Base-by-base conservation (phyloP, 495 filamentous ascomycete species). In the Letharia columbiana region DNA sequence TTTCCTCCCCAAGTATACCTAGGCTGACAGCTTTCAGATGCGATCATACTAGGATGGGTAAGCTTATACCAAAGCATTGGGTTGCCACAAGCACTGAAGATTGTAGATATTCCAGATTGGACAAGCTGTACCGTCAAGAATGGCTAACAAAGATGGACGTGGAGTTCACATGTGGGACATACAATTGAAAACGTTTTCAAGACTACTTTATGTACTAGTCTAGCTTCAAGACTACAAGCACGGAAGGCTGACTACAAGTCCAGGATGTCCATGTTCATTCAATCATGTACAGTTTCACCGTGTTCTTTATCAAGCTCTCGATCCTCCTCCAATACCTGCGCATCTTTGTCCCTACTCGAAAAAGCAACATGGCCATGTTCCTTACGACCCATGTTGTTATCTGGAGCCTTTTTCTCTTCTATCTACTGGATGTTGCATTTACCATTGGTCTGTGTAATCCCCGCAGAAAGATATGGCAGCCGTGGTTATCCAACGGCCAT, bases 391-490 rank as follows among this genome's bases (percentile, higher is more conserved):
- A 71, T 12, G 13, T 58, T 17, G 44, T 47, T 8, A 69, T 68
- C 33, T 67, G 65, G 62, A 61, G 40, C 20, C 44, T 15, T 20
- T 60, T 66, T 1, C 5, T 66, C 5, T 61, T 63, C 17, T 71
- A 71, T 40, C 35, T 70, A 5, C 17, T 66, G 0, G 28, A 11
- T 4, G n/a, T 39, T 3, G 17, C 49, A 11, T 54, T 70, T 1
- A 2, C 17, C 0, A 66, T 71, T 35, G 35, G 2, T 10, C 28
- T 65, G n/a, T 80, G 78, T 65, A 59, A 65, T 40, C 78, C 78
- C 4, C 73, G 75, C 11, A 67, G 67, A 66, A 80, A 78, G 66
- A 69, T 75, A 45, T 79, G 77, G 75, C 63, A 74, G 0, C 42
- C 60, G 3, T 58, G 69, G 4, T 37, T 75, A 28, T 64, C 70